Base-by-base conservation (phyloP, 495 filamentous ascomycete species). In the Glutinoglossum americanum region DNA sequence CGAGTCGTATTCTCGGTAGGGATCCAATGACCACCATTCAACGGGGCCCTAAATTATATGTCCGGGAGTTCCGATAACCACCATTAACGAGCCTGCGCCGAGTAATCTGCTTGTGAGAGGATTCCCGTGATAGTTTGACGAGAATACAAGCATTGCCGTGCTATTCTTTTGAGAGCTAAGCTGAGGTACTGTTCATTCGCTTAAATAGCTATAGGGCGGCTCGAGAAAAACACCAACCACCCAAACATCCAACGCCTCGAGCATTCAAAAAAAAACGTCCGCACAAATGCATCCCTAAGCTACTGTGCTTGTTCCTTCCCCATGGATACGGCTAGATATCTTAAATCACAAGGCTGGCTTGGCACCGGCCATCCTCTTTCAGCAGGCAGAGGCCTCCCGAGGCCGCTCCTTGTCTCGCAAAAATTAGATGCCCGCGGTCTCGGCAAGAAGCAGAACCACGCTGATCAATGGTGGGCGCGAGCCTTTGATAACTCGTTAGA, bases 401-500 rank as follows among this genome's bases (percentile, higher is more conserved):
- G 76, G 57, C 85, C 84, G 8, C 69, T 90, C 27, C 76, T 85
- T 45, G 73, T 88, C 28, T 74, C 78, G 17, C 79, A 78, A 56
- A 85, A 85, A 67, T 67, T 75, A 33, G 80, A 86, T 68, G 80
- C 77, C 57, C 71, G 79, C 60, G 85, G 85, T 30, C 70, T 90
- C 3, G 85, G 85, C 56, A 80, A 80, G 66, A 80, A 78, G 62
- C 61, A 66, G 25, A 30, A 73, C n/a, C 81, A 81, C 54, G 74
- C 75, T 49, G 74, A 76, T 62, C 82, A 85, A 61, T 90, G 85
- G 85, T 89, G 85, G 85, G 68, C 87, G 58, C 76, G 80, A 51
- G 85, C 84, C 48, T 88, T 89, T 63, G 85, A 90, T 69, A 78
- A 83, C 64, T 80, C 81, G 28, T 69, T 90, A 59, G 82, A 85